Evolutionary conservation across 2,329 filamentous ascomycete genomes (phyloP), one percentile per base, ranked within the genome.

Genomic region (Pseudogymnoascus sp.): DNA sequence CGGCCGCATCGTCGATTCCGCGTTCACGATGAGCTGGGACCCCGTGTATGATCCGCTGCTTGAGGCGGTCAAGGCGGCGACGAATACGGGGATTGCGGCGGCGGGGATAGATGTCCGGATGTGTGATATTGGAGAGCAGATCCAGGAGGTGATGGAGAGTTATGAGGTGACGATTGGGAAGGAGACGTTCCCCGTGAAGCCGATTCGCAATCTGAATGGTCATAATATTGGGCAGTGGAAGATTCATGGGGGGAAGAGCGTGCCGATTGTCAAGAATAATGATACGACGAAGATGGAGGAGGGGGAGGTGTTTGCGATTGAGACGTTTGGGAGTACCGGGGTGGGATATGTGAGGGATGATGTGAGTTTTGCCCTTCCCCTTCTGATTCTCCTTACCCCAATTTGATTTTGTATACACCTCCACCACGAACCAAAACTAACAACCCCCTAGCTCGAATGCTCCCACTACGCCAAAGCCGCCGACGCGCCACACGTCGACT

Each of bases 241-340:
- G 73, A 97, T 97, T 69, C 92, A 97, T 77, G 92, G 92, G 63
- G 89, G 86, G 69, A 97, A 97, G 81, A 92, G 89, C 67, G 90
- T 97, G 60, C 93, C 92, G 0, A 96, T 97, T 70, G 91, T 97
- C 66, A 96, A 96, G 79, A 87, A 86, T 65, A 84, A 84, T 65
- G 90, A 96, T 71, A 86, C 87, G 73, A 95, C 91, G 60, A 96
- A 96, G 82, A 97, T 97, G 93, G 92, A 97, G 77, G 93, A 97
- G 76, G 92, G 92, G 42, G 92, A 97, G 72, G 87, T 92, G 15
- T 97, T 95, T 74, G 92, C 92, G 66, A 96, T 97, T 69, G 92
- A 97, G 79, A 97, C 92, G 0, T 97, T 97, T 74, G 93, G 92
- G 64, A 94, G 88, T 73, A 97, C 92, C 21, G 93, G 92, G 66